Conservation (phyloP, 2,329 filamentous ascomycete species). For the Colletotrichum graminicola region DNA sequence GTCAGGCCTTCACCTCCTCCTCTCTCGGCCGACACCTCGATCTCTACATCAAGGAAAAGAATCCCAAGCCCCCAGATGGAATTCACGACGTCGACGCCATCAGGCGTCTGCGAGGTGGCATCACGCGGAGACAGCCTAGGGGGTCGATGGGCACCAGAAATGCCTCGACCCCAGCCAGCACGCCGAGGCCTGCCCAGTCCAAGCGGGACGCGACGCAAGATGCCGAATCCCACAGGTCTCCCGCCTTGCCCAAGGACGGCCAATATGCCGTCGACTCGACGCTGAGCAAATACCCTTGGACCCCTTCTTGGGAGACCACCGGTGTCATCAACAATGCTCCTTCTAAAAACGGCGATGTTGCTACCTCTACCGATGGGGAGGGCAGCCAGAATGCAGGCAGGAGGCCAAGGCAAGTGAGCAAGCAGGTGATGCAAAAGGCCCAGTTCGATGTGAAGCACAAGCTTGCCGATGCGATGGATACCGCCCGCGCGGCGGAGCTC, state of each 20-base stretch:
- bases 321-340: conserved; percentile 83
- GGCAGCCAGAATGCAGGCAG: conserved; percentile 51
- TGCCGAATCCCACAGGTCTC: conserved; percentile 52
- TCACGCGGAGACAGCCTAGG: conserved; percentile 87
- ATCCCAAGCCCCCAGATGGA: conserved; percentile 88
- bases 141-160: conserved; percentile 72
- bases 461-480: conserved; percentile 79
- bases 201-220: conserved; percentile 48
- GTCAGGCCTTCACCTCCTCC: conserved; percentile 91
- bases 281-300: conserved; percentile 66
- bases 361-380: conserved; percentile 44
- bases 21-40: conserved; percentile 94
- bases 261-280: conserved; percentile 60
- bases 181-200: conserved; percentile 57
- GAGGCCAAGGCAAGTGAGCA: conserved; percentile 60
- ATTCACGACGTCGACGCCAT: conserved; percentile 93
- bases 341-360: conserved; percentile 45
- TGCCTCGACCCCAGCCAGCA: conserved; percentile 69
- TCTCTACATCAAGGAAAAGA: conserved; percentile 93
- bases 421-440: conserved; percentile 67
- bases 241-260: conserved; percentile 57
- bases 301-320: conserved; percentile 79
- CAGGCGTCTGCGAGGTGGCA: conserved; percentile 81
- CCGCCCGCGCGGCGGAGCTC: conserved; percentile 84
- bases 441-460: conserved; percentile 75